A percentile compares a stretch with the other conserved stretches of the same genome.
phyloP scores from a whole-genome alignment of 164 flowering plant species.

The Aristolochia fimbriata region DNA sequence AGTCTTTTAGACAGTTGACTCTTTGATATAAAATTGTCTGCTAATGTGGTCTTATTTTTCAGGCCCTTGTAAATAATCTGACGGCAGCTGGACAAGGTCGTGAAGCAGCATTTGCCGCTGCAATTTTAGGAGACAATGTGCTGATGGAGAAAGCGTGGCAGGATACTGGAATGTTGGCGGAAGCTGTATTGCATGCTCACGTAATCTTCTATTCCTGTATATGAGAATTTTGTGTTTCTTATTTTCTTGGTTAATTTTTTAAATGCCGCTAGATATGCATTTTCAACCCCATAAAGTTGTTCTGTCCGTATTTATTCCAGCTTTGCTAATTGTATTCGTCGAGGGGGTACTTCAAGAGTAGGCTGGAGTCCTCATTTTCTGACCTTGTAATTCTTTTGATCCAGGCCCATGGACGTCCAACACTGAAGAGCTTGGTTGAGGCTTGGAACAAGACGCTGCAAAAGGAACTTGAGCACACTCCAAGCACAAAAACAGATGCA shows the following conservation, averaged over 20 bases:
- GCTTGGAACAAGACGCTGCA: constrained; percentile 84
- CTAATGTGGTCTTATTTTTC: constrained; percentile 8
- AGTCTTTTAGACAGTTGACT: background rate
- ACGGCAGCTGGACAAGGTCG: constrained; percentile 80
- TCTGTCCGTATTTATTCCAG: no score
- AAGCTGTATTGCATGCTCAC: constrained; percentile 95
- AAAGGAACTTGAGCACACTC: constrained; percentile 69
- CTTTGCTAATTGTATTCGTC: no score
- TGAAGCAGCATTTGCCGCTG: constrained; percentile 95
- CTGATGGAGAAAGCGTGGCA: constrained; percentile 99
- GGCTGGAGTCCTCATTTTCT: no score
- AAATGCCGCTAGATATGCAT: no score
- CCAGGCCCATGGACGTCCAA: constrained; percentile 95
- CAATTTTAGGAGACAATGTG: constrained; percentile 91
- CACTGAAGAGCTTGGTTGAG: constrained; percentile 73
- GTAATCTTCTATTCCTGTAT: constrained; percentile 23
- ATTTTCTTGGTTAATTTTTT: no score
- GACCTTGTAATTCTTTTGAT: background rate
- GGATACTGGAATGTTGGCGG: constrained; percentile 96
- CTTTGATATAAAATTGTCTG: background rate
- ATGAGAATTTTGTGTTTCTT: no score
- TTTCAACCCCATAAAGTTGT: no score
- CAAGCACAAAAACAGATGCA: constrained; percentile 68
- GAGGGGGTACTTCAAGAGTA: no score
- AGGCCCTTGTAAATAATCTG: constrained; percentile 79